Evolutionary conservation across 2,329 filamentous ascomycete genomes (phyloP).

Genomic region (Lecanicillium sp.): DNA sequence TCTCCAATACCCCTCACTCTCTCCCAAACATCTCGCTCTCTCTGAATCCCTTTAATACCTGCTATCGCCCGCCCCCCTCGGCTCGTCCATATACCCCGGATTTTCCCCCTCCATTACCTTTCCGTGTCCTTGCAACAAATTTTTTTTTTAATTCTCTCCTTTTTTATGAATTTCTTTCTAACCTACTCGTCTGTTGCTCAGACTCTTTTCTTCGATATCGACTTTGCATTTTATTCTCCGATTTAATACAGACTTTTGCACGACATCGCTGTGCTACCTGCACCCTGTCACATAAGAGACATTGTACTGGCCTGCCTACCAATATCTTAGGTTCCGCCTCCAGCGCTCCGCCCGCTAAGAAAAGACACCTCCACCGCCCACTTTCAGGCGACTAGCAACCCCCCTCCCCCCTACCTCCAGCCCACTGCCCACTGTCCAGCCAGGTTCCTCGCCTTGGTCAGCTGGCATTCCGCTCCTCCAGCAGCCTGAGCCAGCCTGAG

Average conservation of each 20-base stretch:
- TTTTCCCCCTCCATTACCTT: background rate
- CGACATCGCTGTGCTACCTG: background rate
- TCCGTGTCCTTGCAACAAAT: background rate
- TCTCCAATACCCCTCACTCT: no score
- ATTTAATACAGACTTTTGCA: background rate
- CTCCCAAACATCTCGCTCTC: no score
- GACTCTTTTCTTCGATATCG: background rate
- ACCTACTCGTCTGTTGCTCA: background rate
- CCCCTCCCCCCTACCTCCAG: background rate
- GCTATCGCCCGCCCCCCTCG: conserved; percentile 4
- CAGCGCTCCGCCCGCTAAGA: conserved; percentile 6
- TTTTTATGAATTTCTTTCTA: no score
- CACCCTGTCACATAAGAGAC: no score
- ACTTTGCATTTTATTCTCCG: no score
- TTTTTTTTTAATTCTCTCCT: background rate
- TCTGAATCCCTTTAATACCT: conserved; percentile 2
- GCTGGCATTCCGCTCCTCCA: conserved; percentile 1
- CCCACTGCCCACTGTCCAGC: background rate
- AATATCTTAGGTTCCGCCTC: background rate
- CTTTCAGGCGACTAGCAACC: no score
- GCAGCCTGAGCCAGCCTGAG: background rate
- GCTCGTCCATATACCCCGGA: conserved; percentile 7
- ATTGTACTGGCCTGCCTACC: background rate
- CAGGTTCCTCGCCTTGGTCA: conserved; percentile 1
- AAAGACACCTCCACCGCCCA: no score